Percentiles rank a stretch among this genome's conserved stretches.
Conservation (phyloP, 139 green algal species). For the Chlorella sp. region DNA sequence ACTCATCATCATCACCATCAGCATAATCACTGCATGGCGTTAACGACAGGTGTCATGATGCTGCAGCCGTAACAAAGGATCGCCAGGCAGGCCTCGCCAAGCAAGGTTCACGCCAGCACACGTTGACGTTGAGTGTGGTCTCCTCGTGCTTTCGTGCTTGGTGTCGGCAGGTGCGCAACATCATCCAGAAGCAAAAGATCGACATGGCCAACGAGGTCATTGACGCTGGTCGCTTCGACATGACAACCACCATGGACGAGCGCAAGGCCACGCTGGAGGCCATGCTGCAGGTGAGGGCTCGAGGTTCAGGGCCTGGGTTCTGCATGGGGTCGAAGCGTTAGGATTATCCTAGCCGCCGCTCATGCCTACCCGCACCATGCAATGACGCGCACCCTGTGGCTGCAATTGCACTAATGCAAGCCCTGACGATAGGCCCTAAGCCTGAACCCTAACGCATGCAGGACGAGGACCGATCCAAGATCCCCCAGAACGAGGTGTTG, state of each 20-base stretch:
- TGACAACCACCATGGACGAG: slow-evolving; percentile 88
- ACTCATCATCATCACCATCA: too few relatives aligned
- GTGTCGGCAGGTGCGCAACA: slow-evolving; percentile 77
- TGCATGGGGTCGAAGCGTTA: background rate
- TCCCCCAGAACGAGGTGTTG: slow-evolving; percentile 54
- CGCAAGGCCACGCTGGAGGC: slow-evolving; percentile 71
- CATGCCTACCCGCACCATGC: background rate
- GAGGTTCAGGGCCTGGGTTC: background rate
- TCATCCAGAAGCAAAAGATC: slow-evolving; percentile 97
- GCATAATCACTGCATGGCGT: too few relatives aligned
- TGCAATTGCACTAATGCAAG: too few relatives aligned
- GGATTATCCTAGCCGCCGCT: background rate
- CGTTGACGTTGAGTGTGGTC: too few relatives aligned
- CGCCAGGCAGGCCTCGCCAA: too few relatives aligned
- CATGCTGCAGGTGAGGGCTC: slow-evolving; percentile 55
- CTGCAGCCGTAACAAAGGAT: too few relatives aligned
- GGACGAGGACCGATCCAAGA: slow-evolving; percentile 49
- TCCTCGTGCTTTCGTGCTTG: too few relatives aligned
- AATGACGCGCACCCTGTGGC: background rate
- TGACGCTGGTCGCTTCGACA: slow-evolving; percentile 89
- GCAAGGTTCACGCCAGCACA: too few relatives aligned
- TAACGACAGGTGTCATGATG: too few relatives aligned
- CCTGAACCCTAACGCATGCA: slow-evolving; percentile 11
- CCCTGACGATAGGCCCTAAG: background rate
- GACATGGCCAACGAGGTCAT: slow-evolving; percentile 98